Evolutionary conservation across 108 stramenopile species (phyloP), one percentile per base, ranked within the genome.

Genomic region (Pseudonitzschia delicatissima): DNA sequence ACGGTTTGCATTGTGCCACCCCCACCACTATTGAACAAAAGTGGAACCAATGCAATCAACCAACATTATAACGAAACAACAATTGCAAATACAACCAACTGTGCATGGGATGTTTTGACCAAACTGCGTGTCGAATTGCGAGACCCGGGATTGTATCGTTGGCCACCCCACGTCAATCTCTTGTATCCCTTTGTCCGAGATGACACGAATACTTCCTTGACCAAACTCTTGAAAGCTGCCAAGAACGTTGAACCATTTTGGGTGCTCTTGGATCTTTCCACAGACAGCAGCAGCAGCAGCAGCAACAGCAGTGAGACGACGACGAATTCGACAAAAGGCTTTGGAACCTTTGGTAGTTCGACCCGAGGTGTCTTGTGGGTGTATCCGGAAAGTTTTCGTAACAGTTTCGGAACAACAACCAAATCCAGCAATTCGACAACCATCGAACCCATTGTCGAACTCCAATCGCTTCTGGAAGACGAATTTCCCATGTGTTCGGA

Each of bases 1-100:
- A 73, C 83, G 35, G 73, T 84, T n/a, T 84, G 83, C 55, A 37
- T 80, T 34, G 80, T 84, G 6, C 83, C 83, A n/a, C 80, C 80
- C 13, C 48, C 78, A 11, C 62, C 57, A 18, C n/a, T n/a, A n/a
- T n/a, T n/a, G n/a, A n/a, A n/a, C n/a, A n/a, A n/a, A n/a, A n/a
- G n/a, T n/a, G n/a, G n/a, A n/a, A n/a, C n/a, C n/a, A n/a, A n/a
- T n/a, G n/a, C n/a, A n/a, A n/a, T n/a, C n/a, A n/a, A n/a, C n/a
- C n/a, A n/a, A n/a, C n/a, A n/a, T n/a, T n/a, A n/a, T n/a, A n/a
- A n/a, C n/a, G n/a, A n/a, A n/a, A n/a, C n/a, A n/a, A n/a, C n/a
- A n/a, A n/a, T n/a, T n/a, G n/a, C n/a, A n/a, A n/a, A n/a, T n/a
- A n/a, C n/a, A n/a, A n/a, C n/a, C 29, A 13, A 31, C 9, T 18